Evolutionary conservation across 2,329 filamentous ascomycete species (phyloP).

Genomic region (Harringtonia aguacate): DNA sequence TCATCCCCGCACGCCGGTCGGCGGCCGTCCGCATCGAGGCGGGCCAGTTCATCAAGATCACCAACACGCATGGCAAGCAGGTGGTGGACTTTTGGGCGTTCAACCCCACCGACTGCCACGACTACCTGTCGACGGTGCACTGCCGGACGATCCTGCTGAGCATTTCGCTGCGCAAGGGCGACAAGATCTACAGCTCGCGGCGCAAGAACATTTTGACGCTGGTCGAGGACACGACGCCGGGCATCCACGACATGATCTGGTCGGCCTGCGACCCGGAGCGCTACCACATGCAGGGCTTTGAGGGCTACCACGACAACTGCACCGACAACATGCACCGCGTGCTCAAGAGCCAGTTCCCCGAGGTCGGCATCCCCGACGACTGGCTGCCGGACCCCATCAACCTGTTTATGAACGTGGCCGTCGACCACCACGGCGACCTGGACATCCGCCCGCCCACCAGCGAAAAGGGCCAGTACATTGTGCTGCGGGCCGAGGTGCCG

Average conservation of each 20-base stretch:
- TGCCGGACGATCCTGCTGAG: conserved; percentile 21
- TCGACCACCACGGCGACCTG: conserved; percentile 21
- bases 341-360: conserved; percentile 16
- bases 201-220: conserved; percentile 25
- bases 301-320: conserved; percentile 28
- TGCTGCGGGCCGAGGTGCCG: conserved; percentile 23
- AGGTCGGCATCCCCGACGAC: conserved; percentile 16
- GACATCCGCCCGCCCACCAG: conserved; percentile 22
- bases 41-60: conserved; percentile 30
- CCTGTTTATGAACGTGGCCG: conserved; percentile 31
- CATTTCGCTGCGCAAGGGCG: conserved; percentile 17
- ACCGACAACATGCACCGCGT: conserved; percentile 25
- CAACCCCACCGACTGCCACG: conserved; percentile 20
- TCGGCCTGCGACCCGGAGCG: conserved; percentile 27
- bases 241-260: conserved; percentile 28
- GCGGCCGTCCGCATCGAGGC: conserved; percentile 24
- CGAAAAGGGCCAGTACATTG: conserved; percentile 22
- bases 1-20: conserved; percentile 30
- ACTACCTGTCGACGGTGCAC: conserved; percentile 27
- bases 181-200: conserved; percentile 23
- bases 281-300: conserved; percentile 24
- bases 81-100: conserved; percentile 40
- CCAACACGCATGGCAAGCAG: conserved; percentile 36
- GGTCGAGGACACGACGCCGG: conserved; percentile 23
- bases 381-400: conserved; percentile 29